Base-by-base conservation (phyloP, 257 asterid species). In the Solanum tacnaense region DNA sequence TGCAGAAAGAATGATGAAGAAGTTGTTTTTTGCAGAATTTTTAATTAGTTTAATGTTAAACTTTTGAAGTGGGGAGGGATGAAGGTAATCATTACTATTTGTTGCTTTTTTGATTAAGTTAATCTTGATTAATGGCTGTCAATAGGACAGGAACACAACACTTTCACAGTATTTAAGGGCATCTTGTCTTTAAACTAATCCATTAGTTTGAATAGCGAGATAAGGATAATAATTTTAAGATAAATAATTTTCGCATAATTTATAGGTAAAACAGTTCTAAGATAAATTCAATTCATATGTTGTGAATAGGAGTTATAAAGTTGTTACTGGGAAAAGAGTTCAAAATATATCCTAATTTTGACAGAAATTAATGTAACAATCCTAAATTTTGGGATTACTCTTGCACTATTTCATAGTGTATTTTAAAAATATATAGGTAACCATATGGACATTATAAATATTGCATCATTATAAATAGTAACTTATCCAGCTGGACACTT, bases 81-180 rank as follows among this genome's bases (percentile, higher is more conserved):
- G 93, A 90, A 92, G 90, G 89, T 79, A 87, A 91, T 93, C 89
- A 90, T 91, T 89, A 87, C 91, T 89, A 86, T 87, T 79, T 83
- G 86, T 68, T 38, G 32, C 68, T 89, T 87, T 70, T 85, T 74
- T 86, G 56, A 86, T 75, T 36, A 73, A 34, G 41, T 29, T 81
- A 79, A 29, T 46, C 41, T 81, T 81, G 29, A 20, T 81, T 81
- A 46, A 81, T 46, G 39, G 70, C 20, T 46, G 68, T 81, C 85
- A 81, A 29, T 62, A 27, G 68, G 85, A 81, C 68, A 81, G 5
- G 41, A 29, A 44, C 67, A 44, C 67, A 8, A 71, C 25, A 81
- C 85, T 46, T 81, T 29, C 34, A 79, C 38, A 25, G 16, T 79
- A 25, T 79, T 78, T 79, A 41, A 79, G 65, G 16, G 3, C 5